phyloP scores from a whole-genome alignment of 192 early-diverging fungal genomes.

The Rhizophagus clarus region DNA sequence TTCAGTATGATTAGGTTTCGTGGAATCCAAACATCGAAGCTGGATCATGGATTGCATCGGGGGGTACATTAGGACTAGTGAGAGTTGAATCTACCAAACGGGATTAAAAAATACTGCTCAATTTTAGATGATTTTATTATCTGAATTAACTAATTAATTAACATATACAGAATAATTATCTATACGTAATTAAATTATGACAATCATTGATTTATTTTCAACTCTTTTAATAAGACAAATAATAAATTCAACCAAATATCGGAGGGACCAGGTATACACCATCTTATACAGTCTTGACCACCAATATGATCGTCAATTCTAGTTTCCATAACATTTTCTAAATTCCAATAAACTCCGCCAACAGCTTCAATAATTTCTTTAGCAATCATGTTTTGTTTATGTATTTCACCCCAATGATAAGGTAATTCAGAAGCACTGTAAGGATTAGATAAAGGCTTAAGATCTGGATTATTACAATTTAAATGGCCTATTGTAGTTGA shows the following conservation, averaged over 20 bases:
- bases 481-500: slow-evolving; percentile 51
- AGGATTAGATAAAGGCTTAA: slow-evolving; percentile 36
- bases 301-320: slow-evolving; percentile 59
- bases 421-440: slow-evolving; percentile 43
- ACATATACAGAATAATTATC: background rate
- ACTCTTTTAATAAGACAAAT: slow-evolving; percentile 37
- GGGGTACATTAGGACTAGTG: slow-evolving; percentile 37
- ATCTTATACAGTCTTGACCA: slow-evolving; percentile 56
- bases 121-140: background rate
- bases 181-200: background rate
- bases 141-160: background rate
- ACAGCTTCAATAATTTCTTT: slow-evolving; percentile 50
- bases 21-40: slow-evolving; percentile 36
- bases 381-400: slow-evolving; percentile 53
- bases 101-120: background rate
- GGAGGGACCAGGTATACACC: slow-evolving; percentile 57
- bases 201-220: background rate
- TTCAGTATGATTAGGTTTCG: slow-evolving; percentile 22
- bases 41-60: slow-evolving; percentile 38
- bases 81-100: slow-evolving; percentile 35
- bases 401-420: slow-evolving; percentile 42
- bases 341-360: slow-evolving; percentile 55
- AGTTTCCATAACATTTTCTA: slow-evolving; percentile 44
- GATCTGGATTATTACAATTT: slow-evolving; percentile 44
- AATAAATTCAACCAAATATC: slow-evolving; percentile 51